Conservation (phyloP, 169 alveolate species). For the Neospora caninum region DNA sequence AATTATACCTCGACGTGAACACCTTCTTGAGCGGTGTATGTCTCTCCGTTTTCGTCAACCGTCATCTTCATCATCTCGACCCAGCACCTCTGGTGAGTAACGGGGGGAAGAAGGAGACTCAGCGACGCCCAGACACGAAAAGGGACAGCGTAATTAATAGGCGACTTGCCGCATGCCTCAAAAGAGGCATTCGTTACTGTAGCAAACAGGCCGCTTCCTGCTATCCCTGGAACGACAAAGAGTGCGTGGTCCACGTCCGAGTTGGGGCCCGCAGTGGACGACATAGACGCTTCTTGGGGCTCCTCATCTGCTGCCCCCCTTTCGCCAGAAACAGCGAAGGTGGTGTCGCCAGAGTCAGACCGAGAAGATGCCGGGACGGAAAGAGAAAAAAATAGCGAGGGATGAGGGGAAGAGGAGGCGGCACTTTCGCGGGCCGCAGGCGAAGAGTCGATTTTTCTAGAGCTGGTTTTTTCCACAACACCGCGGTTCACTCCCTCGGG, state of each 20-base stretch:
- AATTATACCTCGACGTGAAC: slow-evolving; percentile 3
- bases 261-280: not conserved
- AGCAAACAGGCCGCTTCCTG: slow-evolving; percentile 66
- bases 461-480: no score
- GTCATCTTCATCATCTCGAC: slow-evolving; percentile 46
- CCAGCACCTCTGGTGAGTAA: slow-evolving; percentile 64
- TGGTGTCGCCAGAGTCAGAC: no score
- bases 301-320: not conserved
- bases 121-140: slow-evolving; percentile 65
- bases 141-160: slow-evolving; percentile 16
- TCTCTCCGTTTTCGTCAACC: slow-evolving; percentile 54
- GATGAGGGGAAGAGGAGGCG: no score
- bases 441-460: no score
- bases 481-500: no score
- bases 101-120: slow-evolving; percentile 51
- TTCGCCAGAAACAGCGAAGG: not conserved
- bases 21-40: slow-evolving; percentile 46
- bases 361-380: not conserved
- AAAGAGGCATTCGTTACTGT: slow-evolving; percentile 20
- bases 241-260: slow-evolving; percentile 43
- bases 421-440: no score
- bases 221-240: slow-evolving; percentile 60
- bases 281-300: not conserved
- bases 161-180: slow-evolving; percentile 19
- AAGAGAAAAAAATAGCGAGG: not conserved